Evolutionary conservation across 2,329 filamentous ascomycete genomes (phyloP).

Genomic region (Pseudogymnoascus sp.): DNA sequence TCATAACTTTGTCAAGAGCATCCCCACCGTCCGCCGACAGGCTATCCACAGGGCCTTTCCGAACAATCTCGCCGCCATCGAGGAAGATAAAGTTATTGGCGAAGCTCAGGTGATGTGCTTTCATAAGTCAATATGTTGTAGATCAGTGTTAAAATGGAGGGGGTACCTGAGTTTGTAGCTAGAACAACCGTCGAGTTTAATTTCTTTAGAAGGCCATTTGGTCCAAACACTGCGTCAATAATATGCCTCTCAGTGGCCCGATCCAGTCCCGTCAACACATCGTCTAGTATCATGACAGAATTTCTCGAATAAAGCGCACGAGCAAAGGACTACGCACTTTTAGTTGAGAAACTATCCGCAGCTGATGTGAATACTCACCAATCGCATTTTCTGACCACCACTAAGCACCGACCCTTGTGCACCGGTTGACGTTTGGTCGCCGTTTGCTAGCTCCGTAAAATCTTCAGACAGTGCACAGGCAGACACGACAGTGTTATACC

Average conservation of each 20-base stretch:
- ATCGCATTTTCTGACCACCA: constrained; percentile 14
- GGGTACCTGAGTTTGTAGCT: constrained; percentile 23
- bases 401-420: constrained; percentile 23
- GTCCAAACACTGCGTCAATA: constrained; percentile 13
- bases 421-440: constrained; percentile 22
- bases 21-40: neutral
- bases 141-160: neutral
- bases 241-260: constrained; percentile 14
- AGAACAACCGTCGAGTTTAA: constrained; percentile 30
- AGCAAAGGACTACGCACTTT: constrained; percentile 15
- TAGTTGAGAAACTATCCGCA: neutral
- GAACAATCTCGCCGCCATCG: neutral
- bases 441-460: constrained; percentile 20
- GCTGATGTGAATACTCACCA: neutral
- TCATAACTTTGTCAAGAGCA: neutral
- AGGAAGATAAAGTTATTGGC: constrained; percentile 13
- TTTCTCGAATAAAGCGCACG: constrained; percentile 18
- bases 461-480: constrained; percentile 18
- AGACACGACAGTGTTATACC: constrained; percentile 16
- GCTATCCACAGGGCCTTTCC: neutral
- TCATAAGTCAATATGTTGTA: neutral
- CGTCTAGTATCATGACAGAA: constrained; percentile 16
- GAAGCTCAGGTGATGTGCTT: constrained; percentile 13
- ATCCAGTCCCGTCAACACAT: constrained; percentile 20
- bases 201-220: constrained; percentile 10